Evolutionary conservation across 108 stramenopile species (phyloP).

Genomic region (Nitzschia inconspicua): DNA sequence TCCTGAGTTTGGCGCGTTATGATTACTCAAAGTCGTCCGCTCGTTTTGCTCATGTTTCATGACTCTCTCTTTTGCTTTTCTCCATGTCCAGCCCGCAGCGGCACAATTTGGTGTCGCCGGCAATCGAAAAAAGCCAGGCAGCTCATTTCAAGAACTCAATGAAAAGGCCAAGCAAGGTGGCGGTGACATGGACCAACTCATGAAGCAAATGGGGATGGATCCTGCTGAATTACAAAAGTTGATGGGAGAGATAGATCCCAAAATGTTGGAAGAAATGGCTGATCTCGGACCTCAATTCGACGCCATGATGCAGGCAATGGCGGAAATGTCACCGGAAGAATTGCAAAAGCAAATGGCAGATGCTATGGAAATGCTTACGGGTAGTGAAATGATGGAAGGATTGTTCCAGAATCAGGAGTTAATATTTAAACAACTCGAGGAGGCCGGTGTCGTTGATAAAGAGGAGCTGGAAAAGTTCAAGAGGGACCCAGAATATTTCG

Average conservation of each 20-base stretch:
- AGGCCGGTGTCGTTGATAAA: constrained; percentile 50
- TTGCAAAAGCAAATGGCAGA: constrained; percentile 72
- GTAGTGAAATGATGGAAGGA: constrained; percentile 43
- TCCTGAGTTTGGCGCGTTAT: not conserved
- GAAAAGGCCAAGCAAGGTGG: constrained; percentile 39
- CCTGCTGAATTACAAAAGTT: constrained; percentile 15
- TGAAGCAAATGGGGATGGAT: constrained; percentile 44
- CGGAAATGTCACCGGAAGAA: constrained; percentile 74
- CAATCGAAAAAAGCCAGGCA: constrained; percentile 29
- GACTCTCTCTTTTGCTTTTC: too few species aligned
- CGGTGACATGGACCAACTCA: constrained; percentile 37
- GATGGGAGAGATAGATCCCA: constrained; percentile 27
- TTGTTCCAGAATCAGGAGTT: constrained; percentile 63
- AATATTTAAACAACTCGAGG: constrained; percentile 62
- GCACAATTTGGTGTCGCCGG: constrained; percentile 73
- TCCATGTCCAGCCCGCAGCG: constrained; percentile 26
- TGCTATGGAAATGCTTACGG: constrained; percentile 66
- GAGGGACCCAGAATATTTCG: constrained; percentile 71
- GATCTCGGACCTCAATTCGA: constrained; percentile 22
- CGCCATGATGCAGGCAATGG: constrained; percentile 60
- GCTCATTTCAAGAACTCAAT: constrained; percentile 52
- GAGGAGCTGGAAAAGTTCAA: constrained; percentile 71
- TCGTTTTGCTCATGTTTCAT: too few species aligned
- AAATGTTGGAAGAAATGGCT: constrained; percentile 23
- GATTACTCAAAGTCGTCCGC: too few species aligned